Evolutionary conservation across 163 green algal genomes (phyloP), one percentile per base, ranked within the genome.

Genomic region (Chloroidium sp.): DNA sequence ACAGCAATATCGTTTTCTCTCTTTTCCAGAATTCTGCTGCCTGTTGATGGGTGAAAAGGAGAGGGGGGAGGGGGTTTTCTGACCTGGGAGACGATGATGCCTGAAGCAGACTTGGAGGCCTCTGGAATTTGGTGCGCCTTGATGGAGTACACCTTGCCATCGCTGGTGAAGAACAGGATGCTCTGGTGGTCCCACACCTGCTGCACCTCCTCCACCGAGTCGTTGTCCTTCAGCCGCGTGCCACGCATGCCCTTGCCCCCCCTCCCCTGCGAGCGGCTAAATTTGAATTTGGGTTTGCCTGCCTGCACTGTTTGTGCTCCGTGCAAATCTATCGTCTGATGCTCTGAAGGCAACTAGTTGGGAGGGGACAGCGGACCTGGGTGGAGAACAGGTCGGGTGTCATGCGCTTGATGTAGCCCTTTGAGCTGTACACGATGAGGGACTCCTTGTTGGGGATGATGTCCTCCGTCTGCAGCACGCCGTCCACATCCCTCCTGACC

Each of bases 351-450:
- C 6, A 72, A 72, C 6, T 10, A 72, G 67, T n/a, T 72, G 67
- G 10, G 6, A 72, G 67, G 10, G 6, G 62, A 2, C 0, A 58
- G 2, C 78, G 59, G 62, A 87, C 87, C 85, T 96, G 93, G 57
- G 84, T 80, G 0, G 86, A 77, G 75, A 97, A 95, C 12, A 87
- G 83, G 80, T 91, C 86, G 0, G 83, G 76, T 12, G 76, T 78
- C 85, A 97, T 93, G 74, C 93, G 87, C 87, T 97, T 97, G 84
- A 97, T 90, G 88, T 93, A 97, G 59, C 93, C 93, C n/a, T 82
- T 81, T 57, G 86, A 79, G 79, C 82, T 93, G 84, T 94, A 88
- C 1, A 93, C 82, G 0, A 97, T 69, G 62, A 97, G 87, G 78
- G 80, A 90, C 57, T 87, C 84, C 2, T 82, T 76, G 81, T 97